Evolutionary conservation across 768 basidiomycete species (phyloP).

Genomic region (Suillus occidentalis): DNA sequence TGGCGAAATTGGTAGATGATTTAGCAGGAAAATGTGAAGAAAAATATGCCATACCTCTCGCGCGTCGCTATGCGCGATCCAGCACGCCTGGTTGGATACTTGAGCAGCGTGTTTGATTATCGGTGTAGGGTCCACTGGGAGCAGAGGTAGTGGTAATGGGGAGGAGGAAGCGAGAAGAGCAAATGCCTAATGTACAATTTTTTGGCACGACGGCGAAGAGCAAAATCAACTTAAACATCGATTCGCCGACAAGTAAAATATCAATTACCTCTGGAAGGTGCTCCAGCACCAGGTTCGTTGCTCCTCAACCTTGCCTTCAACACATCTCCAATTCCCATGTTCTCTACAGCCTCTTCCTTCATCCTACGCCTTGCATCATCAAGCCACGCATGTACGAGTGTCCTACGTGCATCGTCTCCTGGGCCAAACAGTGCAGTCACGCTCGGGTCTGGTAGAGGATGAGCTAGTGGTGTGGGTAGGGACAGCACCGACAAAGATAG

Average conservation of each 20-base stretch:
- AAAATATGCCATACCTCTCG: slow-evolving; percentile 48
- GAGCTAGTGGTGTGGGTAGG: background rate
- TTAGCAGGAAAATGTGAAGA: background rate
- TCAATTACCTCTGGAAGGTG: slow-evolving; percentile 63
- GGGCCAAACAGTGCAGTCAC: background rate
- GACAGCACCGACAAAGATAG: slow-evolving; percentile 63
- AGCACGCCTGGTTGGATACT: slow-evolving; percentile 74
- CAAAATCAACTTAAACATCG: background rate
- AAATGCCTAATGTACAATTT: slow-evolving; percentile 53
- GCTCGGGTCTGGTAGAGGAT: background rate
- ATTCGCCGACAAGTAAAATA: background rate
- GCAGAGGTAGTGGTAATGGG: slow-evolving; percentile 19
- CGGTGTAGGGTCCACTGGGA: slow-evolving; percentile 60
- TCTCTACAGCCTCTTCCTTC: slow-evolving; percentile 20
- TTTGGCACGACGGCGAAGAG: background rate
- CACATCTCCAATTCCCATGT: slow-evolving; percentile 46
- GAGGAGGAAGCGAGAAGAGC: slow-evolving; percentile 61
- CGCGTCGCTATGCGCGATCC: slow-evolving; percentile 50
- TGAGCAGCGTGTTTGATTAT: slow-evolving; percentile 57
- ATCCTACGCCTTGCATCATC: slow-evolving; percentile 60
- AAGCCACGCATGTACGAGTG: background rate
- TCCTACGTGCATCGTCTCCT: background rate
- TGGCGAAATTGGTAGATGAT: background rate
- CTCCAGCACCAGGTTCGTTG: slow-evolving; percentile 65
- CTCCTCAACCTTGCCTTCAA: slow-evolving; percentile 56